Evolutionary conservation across 257 asterid species (phyloP).

Genomic region (Rehmannia glutinosa): DNA sequence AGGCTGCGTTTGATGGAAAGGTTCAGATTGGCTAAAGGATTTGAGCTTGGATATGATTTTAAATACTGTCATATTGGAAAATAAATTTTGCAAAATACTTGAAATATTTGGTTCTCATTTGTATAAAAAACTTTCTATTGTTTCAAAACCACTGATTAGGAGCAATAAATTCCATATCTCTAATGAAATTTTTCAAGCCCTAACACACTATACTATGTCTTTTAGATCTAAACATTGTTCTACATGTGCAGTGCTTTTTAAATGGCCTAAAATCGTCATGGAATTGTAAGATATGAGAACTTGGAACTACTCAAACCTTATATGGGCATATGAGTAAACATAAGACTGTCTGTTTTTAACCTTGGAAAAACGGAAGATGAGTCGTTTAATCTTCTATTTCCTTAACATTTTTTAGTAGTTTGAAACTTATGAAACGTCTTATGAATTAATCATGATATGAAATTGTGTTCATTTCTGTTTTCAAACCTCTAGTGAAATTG

Average conservation of each 20-base stretch:
- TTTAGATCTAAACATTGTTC: background rate
- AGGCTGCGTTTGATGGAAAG: background rate
- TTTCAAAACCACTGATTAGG: background rate
- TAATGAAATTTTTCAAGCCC: background rate
- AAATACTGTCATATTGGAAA: background rate
- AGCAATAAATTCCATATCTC: background rate
- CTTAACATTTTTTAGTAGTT: background rate
- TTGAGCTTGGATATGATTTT: background rate
- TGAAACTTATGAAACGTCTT: background rate
- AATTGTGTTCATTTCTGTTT: background rate
- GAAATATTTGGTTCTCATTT: background rate
- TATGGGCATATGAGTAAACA: background rate
- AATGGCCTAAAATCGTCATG: background rate
- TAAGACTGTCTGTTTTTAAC: background rate
- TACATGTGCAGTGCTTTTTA: background rate
- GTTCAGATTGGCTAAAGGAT: background rate
- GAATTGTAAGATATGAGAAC: background rate
- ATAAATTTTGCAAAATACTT: background rate
- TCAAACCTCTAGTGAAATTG: slow-evolving; percentile 60
- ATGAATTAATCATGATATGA: background rate
- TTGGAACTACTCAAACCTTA: background rate
- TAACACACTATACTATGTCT: no score
- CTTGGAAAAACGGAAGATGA: background rate
- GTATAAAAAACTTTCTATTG: background rate
- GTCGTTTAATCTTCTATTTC: background rate